Base-by-base conservation (phyloP, 2,329 filamentous ascomycete species). In the Tetracladium maxilliforme region DNA sequence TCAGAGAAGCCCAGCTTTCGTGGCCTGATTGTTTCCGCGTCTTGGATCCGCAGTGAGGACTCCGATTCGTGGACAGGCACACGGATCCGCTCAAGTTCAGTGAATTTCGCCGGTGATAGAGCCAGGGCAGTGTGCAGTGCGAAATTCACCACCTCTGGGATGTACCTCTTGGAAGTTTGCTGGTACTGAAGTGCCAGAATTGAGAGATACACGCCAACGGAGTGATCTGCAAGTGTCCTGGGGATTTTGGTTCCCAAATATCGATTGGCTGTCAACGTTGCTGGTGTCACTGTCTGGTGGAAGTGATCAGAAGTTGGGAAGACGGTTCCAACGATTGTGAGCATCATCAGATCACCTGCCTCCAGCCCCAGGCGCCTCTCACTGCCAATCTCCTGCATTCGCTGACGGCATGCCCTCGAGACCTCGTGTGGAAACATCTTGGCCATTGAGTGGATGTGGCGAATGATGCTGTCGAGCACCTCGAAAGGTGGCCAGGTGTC, bases 301-400 rank as follows among this genome's bases (percentile, higher is more conserved):
- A 95, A 98, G 51, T 95, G 86, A 50, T 98, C 90, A 1, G 86
- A 94, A 0, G 90, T 93, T 5, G 90, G 86, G 42, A 92, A 98
- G 26, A 92, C 79, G 3, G 72, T 73, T 20, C 76, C 72, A 31
- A 94, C 70, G 0, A 82, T 84, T 1, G 82, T 86, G 18, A 98
- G 56, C n/a, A 92, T 54, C 13, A 84, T 54, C 12, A 98, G 53
- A 41, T 98, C 86, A 11, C 82, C 81, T 38, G 46, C 64, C 41
- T 48, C 65, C 39, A 61, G 70, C 6, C 54, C 48, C 18, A 72
- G 47, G 5, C 64, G 56, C 18, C 69, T 55, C 16, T 47, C 41
- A 16, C 52, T 37, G 24, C 53, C 49, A 21, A 73, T 60, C n/a
- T 64, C 56, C 26, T 58, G 50, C 13, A 98, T 61, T 34, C 80